Conservation (phyloP, 129 eudicot species). For the Scalesia atractyloides region DNA sequence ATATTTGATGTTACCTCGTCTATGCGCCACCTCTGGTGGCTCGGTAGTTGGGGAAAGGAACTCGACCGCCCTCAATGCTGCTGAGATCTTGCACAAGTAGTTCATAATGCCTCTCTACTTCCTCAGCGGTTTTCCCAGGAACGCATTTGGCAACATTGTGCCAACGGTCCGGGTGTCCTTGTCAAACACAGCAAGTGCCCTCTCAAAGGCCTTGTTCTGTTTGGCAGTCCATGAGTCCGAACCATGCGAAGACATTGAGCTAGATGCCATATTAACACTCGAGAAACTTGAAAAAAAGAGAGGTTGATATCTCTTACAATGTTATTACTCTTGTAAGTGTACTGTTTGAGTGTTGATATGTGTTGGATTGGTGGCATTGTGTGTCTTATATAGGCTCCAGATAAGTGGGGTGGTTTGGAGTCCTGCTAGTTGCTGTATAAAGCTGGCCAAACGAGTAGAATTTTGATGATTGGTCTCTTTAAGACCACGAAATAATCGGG, state of each 20-base stretch:
- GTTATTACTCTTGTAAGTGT: neutral
- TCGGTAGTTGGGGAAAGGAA: slow-evolving; percentile 54
- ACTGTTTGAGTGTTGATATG: slow-evolving; percentile 15
- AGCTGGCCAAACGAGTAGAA: slow-evolving; percentile 35
- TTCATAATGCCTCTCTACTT: slow-evolving; percentile 63
- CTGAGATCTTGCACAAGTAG: slow-evolving; percentile 54
- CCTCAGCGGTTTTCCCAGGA: slow-evolving; percentile 58
- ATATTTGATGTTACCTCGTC: slow-evolving; percentile 26
- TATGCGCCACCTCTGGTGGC: slow-evolving; percentile 26
- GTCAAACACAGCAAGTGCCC: slow-evolving; percentile 68
- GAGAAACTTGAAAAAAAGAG: neutral
- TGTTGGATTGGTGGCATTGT: slow-evolving; percentile 22
- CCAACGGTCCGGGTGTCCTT: slow-evolving; percentile 78
- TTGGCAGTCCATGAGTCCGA: slow-evolving; percentile 60
- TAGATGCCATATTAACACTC: slow-evolving; percentile 31
- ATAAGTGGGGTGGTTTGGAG: slow-evolving; percentile 30
- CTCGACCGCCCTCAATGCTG: slow-evolving; percentile 55
- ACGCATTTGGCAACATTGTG: slow-evolving; percentile 61
- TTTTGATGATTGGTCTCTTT: slow-evolving; percentile 43
- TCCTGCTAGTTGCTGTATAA: slow-evolving; percentile 47
- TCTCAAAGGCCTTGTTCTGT: slow-evolving; percentile 73
- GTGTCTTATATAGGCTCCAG: slow-evolving; percentile 34
- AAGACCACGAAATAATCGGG: slow-evolving; percentile 47
- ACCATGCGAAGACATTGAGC: slow-evolving; percentile 57
- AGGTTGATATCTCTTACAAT: neutral